Percentiles rank a stretch among this genome's conserved stretches.
Evolutionary conservation across 2,329 filamentous ascomycete species (phyloP).

Genomic region (Neopestalotiopsis sp.): DNA sequence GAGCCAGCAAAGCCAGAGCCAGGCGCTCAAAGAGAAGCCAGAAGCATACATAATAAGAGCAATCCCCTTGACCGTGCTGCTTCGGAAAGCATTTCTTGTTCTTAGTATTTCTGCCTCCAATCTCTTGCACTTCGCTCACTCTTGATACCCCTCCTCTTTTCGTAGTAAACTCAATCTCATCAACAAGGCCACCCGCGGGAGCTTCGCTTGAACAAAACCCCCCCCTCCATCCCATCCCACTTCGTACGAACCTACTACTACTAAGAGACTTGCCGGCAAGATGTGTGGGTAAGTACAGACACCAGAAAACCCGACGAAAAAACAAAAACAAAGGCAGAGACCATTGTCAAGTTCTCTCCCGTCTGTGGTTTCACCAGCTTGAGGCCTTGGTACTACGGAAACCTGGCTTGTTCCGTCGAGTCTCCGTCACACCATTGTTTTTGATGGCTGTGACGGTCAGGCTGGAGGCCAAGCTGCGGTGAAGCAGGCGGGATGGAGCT

Average conservation of each 20-base stretch:
- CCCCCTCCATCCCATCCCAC: not conserved
- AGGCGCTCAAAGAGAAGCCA: not conserved
- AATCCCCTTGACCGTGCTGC: not conserved
- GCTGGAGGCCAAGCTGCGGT: not conserved
- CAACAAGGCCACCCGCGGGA: not conserved
- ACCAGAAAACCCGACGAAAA: not conserved
- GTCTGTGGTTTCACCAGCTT: slow-evolving; percentile 7
- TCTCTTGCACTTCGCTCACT: slow-evolving; percentile 6
- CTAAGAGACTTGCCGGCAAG: slow-evolving; percentile 9
- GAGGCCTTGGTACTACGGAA: not conserved
- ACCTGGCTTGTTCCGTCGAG: not conserved
- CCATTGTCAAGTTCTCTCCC: not conserved
- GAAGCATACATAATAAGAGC: slow-evolving; percentile 9
- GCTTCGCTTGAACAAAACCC: not conserved
- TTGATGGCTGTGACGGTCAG: not conserved
- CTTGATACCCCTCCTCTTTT: slow-evolving; percentile 2
- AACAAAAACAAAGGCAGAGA: not conserved
- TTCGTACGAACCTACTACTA: slow-evolving; percentile 1
- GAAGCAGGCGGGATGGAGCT: not conserved
- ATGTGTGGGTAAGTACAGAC: slow-evolving; percentile 15
- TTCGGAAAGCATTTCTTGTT: slow-evolving; percentile 6
- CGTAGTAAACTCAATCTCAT: not conserved
- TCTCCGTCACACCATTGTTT: not conserved
- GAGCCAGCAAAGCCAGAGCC: not conserved
- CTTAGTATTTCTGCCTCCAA: slow-evolving; percentile 14